Evolutionary conservation across 768 basidiomycete species (phyloP), one percentile per base, ranked within the genome.

Genomic region (Leccinum longicurvipes): DNA sequence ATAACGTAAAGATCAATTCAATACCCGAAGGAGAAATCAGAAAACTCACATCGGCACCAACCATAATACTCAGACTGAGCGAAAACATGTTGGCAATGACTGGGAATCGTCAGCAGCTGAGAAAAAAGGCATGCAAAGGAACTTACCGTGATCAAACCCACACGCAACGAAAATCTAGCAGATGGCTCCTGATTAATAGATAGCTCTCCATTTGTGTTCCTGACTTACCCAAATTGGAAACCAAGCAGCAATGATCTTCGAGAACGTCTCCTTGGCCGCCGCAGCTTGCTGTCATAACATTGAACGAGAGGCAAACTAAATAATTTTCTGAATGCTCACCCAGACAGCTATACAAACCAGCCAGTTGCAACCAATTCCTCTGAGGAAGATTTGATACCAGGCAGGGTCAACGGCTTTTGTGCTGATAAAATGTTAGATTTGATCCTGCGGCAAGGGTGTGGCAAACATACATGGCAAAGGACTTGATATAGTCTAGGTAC

Each of bases 11-110:
- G 36, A 47, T 64, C 50, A 57, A 41, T 51, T n/a, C 32, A 17
- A 45, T 23, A 27, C 14, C 14, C 28, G 19, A n/a, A 19, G n/a
- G 54, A 27, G 15, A 27, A 28, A 19, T n/a, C 23, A 41, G 44
- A 51, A 14, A 12, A 71, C 83, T 61, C 66, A 87, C 86, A 50
- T 82, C 70, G 25, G 85, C 83, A 23, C 83, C 79, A 62, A 88
- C 83, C 79, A 89, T 83, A 31, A 89, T 87, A 9, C 85, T 78
- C 34, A 89, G 67, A 0, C 86, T 85, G 8, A 89, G 71, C 4
- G 82, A 87, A 67, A 84, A 89, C 87, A 89, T 89, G 65, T 89
- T 89, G 19, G 87, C 87, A 25, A 87, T 72, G 10, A 87, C 85
- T 86, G 45, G 32, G 29, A 28, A 50, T 29, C 17, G 48, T 52